Evolutionary conservation across 2,329 filamentous ascomycete genomes (phyloP), one percentile per base, ranked within the genome.

Genomic region (Epichloe hybrida): DNA sequence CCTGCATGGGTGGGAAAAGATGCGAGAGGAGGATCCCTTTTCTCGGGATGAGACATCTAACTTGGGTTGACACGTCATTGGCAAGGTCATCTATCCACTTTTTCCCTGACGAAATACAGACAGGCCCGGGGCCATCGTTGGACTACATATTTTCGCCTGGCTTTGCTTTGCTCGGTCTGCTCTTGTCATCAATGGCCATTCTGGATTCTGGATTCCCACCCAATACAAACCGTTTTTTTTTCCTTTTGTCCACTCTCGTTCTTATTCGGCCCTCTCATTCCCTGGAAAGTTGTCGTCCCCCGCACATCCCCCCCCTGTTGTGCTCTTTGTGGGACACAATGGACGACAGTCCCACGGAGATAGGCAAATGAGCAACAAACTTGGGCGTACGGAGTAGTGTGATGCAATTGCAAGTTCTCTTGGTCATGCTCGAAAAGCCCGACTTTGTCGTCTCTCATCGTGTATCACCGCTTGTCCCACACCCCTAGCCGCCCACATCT

Each of bases 31-130:
- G 47, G 46, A 50, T 53, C 49, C 52, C 57, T 50, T 56, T 56
- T 55, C 51, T 58, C 54, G 53, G 56, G 54, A 56, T 59, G 56
- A 62, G 61, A 62, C 59, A 60, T 42, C 36, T 52, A 52, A 17
- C 53, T 52, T 53, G 55, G 55, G 23, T 54, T 55, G 56, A 58
- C 59, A 58, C 54, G 57, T 58, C 60, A 31, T 31, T 31, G 27
- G 27, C 27, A 31, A 31, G 27, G 27, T 31, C 27, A 31, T 31
- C 27, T 8, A 9, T 31, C 13, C 49, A 53, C 53, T 51, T 52
- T 47, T 55, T 53, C 31, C 43, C 45, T 49, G 46, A 47, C 46
- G 46, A 47, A 31, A 31, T 31, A 31, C 27, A 7, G 23, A 27
- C 23, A 27, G 23, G 23, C 23, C 23, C 23, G 23, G 27, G 27